Base-by-base conservation (phyloP, 352 stramenopile genomes). In the Phytophthora kernoviae region DNA sequence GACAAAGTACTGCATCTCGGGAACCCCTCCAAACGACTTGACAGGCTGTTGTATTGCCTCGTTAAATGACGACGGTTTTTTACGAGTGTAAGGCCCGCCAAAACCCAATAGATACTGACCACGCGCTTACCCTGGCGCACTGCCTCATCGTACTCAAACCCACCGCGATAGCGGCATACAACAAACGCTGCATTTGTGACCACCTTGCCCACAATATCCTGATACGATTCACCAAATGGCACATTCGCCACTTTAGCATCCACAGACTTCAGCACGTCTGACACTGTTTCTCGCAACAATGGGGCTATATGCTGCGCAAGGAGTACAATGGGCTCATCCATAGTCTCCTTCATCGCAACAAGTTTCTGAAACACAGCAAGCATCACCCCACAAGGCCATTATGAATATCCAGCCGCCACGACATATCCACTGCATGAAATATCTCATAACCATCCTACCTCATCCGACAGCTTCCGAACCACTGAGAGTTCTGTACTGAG, bases 221-320 rank as follows among this genome's bases (percentile, higher is more conserved):
- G 47, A 53, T 92, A 92, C 44, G 81, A 87, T 14, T 86, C 73
- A 2, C 79, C 74, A 21, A 91, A 69, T 8, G 84, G 75, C 3
- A 94, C 84, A 60, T 86, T 91, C 6, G 87, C 87, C 22, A 93
- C 87, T 57, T 94, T 91, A 11, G 84, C 84, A 53, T 91, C 79
- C 2, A 79, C 82, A 5, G 63, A 54, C 45, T 91, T 90, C 33
- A 93, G 73, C 46, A 87, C 70, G 8, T 91, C 79, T 0, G 73
- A 67, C 41, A 94, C 58, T n/a, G 70, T 77, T 15, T 90, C 77
- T 51, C 83, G 82, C 7, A 95, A 49, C 6, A 77, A 32, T 8
- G 81, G 73, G 1, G 82, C 73, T 48, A 93, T 91, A 54, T 95
- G 86, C 51, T 91, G 80, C 11, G 86, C 80, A 7, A 95, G 41